phyloP scores from a whole-genome alignment of 1,139 yeast genomes.

The Candida sojae region DNA sequence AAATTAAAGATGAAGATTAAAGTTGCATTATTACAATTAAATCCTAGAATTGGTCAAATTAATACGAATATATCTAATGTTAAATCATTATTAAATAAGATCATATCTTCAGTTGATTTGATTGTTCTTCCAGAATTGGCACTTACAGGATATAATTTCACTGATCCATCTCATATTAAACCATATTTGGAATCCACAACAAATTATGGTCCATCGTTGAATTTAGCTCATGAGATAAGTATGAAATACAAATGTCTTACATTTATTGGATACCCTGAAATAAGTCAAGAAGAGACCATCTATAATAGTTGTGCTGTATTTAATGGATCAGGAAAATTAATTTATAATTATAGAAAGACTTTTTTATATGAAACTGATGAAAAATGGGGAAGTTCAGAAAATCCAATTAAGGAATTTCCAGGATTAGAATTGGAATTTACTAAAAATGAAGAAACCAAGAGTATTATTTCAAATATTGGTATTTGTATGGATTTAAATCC shows the following conservation, averaged over 20 bases:
- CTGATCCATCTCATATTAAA: constrained; percentile 47
- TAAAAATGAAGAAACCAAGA: constrained; percentile 6
- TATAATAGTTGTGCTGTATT: constrained; percentile 77
- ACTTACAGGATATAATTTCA: constrained; percentile 80
- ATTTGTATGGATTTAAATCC: constrained; percentile 98
- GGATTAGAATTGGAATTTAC: constrained; percentile 36
- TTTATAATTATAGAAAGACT: constrained; percentile 75
- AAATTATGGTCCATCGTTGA: constrained; percentile 44
- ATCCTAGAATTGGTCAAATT: constrained; percentile 63
- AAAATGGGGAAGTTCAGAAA: constrained; percentile 76
- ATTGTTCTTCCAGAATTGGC: constrained; percentile 84
- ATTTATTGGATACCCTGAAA: constrained; percentile 82
- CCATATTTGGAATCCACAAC: constrained; percentile 58
- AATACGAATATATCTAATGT: constrained; percentile 57
- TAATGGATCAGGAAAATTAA: constrained; percentile 55
- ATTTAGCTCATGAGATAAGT: constrained; percentile 62
- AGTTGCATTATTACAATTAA: constrained; percentile 70
- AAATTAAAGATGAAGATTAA: constrained; percentile 27
- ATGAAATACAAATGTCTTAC: constrained; percentile 60
- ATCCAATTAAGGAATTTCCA: constrained; percentile 53
- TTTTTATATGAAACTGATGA: constrained; percentile 82
- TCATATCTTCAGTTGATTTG: constrained; percentile 42
- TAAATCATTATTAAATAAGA: constrained; percentile 30
- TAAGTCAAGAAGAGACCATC: constrained; percentile 17
- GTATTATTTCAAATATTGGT: constrained; percentile 59